Base-by-base conservation (phyloP, 345 rosid genomes). In the Capsella bursapastoris region DNA sequence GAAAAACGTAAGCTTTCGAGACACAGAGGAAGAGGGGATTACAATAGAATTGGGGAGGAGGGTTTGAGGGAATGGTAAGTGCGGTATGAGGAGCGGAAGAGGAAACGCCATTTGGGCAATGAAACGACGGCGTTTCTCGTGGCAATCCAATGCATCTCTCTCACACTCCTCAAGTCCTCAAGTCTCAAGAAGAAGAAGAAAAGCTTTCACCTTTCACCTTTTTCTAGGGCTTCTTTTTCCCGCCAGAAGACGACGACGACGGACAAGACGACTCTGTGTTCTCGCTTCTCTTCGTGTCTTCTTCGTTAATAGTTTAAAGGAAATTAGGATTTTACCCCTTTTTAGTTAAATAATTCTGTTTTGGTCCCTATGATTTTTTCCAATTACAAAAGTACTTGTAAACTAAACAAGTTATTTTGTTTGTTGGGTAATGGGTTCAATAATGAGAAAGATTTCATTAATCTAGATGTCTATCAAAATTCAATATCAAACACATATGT, bases 121-220 rank as follows among this genome's bases (percentile, higher is more conserved):
- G 96, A 79, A 78, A 84, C 84, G 83, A 82, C 86, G 50, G 76
- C 94, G 79, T 77, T 85, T 73, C 96, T 77, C 5, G 83, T 82
- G 10, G 93, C 87, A 14, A 89, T 61, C 95, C 92, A 77, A 82
- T 82, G 87, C 97, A 93, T 93, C 75, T 50, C 69, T 47, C 47
- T 43, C 37, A 12, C 63, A 57, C 12, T 8, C 37, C 35, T 7
- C 6, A 32, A 34, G 37, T 34, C 37, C 35, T 8, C 37, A 1
- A 34, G 37, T 34, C 8, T 52, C n/a, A 11, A 52, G 57, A 25
- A 52, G 27, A 48, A 16, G 51, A 55, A 41, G 64, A 60, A 12
- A 7, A 41, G 50, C 35, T 61, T 61, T n/a, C 35, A 41, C 66
- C 50, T 25, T 40, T 57, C 61, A n/a, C 32, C 41, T 15, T 59